These are phyloP conservation scores for Schizophyllum amplum DNA, from an alignment of 1,284 basidiomycete species.

Conservation along the genomic window DNA sequence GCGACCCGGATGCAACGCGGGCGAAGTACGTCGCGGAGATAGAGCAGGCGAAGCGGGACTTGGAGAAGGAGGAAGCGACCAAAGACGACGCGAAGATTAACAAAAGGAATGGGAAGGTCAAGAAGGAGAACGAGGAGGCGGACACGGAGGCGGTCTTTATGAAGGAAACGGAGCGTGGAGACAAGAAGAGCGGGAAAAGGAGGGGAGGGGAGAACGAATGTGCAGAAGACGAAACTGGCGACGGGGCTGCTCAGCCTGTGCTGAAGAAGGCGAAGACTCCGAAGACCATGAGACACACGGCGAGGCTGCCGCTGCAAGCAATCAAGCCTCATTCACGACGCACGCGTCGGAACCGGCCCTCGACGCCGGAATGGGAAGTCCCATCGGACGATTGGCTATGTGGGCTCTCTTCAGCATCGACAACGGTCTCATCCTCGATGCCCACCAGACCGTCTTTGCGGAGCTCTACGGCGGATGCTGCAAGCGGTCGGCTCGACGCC, in stretches of 20 bases:
- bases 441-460: too few relatives aligned
- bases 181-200: not conserved
- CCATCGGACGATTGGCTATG: not conserved
- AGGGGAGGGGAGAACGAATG: not conserved
- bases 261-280: not conserved
- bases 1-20: constrained; percentile 12
- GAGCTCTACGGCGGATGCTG: too few relatives aligned
- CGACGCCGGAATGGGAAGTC: not conserved
- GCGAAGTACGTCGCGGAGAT: not conserved
- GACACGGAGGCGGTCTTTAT: not conserved
- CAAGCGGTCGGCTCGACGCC: too few relatives aligned
- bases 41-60: not conserved
- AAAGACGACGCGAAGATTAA: not conserved
- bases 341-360: not conserved
- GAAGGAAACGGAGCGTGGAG: too few relatives aligned
- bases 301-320: too few relatives aligned
- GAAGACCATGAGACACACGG: not conserved
- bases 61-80: too few relatives aligned
- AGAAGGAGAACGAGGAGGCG: not conserved
- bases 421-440: too few relatives aligned
- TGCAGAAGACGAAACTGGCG: too few relatives aligned
- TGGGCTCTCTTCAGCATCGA: too few relatives aligned
- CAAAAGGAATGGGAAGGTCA: too few relatives aligned
- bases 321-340: not conserved
- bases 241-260: not conserved